Conservation (phyloP, 2,329 filamentous ascomycete genomes). For the Penicillium sp. region DNA sequence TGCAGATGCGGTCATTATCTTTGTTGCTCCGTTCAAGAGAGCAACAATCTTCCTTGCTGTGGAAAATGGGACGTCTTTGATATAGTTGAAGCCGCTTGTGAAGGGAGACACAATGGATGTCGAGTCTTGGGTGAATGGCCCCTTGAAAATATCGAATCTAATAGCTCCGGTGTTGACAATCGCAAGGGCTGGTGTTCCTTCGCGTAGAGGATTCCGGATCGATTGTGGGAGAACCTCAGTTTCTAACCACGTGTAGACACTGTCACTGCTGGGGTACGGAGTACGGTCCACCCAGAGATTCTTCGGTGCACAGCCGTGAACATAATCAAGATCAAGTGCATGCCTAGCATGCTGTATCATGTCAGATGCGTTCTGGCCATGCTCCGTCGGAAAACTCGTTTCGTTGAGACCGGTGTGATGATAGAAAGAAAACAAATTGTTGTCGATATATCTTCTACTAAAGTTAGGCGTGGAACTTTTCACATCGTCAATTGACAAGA, state of each 20-base stretch:
- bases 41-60: constrained; percentile 66
- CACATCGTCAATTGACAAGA: constrained; percentile 76
- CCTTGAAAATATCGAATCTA: constrained; percentile 93
- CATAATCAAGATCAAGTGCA: constrained; percentile 66
- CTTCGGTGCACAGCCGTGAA: constrained; percentile 77
- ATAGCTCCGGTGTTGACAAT: constrained; percentile 88
- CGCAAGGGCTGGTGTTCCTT: constrained; percentile 60
- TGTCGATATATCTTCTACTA: constrained; percentile 82
- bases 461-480: constrained; percentile 55
- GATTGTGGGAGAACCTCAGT: constrained; percentile 68
- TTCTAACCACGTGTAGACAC: constrained; percentile 78
- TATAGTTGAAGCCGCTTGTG: constrained; percentile 68
- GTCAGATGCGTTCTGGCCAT: constrained; percentile 67
- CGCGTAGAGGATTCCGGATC: constrained; percentile 55
- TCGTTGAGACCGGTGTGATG: constrained; percentile 73
- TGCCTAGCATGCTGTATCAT: constrained; percentile 68
- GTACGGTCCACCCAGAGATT: constrained; percentile 78
- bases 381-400: constrained; percentile 69
- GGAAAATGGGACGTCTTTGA: constrained; percentile 76
- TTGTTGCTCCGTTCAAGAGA: constrained; percentile 56
- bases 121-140: constrained; percentile 81
- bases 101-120: constrained; percentile 88
- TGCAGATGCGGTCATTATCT: constrained; percentile 37
- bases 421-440: constrained; percentile 79
- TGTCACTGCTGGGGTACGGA: constrained; percentile 68